Evolutionary conservation across 176 grass and related monocot genomes (phyloP).

Genomic region (Microstegium vimineum): DNA sequence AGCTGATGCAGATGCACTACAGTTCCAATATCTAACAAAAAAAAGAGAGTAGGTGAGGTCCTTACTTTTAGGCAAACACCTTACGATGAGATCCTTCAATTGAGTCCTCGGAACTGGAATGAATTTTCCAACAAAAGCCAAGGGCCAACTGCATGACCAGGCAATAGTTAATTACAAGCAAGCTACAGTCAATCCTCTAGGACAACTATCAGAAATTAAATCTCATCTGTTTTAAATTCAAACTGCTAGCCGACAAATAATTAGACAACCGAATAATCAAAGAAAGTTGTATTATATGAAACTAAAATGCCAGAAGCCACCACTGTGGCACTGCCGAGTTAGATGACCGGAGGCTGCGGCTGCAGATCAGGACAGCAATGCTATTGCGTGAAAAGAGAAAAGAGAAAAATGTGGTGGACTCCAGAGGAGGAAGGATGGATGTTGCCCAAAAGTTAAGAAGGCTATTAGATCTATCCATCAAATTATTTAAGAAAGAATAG

Average conservation of each 20-base stretch:
- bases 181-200: not conserved
- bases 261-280: not conserved
- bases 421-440: not conserved
- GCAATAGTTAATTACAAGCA: conserved; percentile 18
- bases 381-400: not conserved
- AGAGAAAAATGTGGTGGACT: not conserved
- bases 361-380: not conserved
- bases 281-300: not conserved
- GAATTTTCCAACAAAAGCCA: conserved; percentile 72
- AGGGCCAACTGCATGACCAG: conserved; percentile 66
- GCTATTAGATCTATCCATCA: not conserved
- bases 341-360: not conserved
- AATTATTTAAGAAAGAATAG: conserved; percentile 3
- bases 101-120: conserved; percentile 65
- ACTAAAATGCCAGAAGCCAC: not conserved
- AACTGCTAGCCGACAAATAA: not conserved
- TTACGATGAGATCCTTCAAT: conserved; percentile 34
- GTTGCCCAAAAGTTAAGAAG: not conserved
- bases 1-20: not conserved
- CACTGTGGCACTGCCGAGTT: not conserved
- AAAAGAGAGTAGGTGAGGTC: conserved; percentile 6
- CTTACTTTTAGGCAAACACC: conserved; percentile 35
- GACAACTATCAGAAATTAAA: conserved; percentile 17
- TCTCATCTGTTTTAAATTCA: not conserved
- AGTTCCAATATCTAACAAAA: conserved; percentile 28